A percentile compares a stretch with the other conserved stretches of the same genome.
These are phyloP conservation scores for Aspergillus tubingensis DNA, from an alignment of 2,329 filamentous ascomycete genomes.

Conservation along the genomic window DNA sequence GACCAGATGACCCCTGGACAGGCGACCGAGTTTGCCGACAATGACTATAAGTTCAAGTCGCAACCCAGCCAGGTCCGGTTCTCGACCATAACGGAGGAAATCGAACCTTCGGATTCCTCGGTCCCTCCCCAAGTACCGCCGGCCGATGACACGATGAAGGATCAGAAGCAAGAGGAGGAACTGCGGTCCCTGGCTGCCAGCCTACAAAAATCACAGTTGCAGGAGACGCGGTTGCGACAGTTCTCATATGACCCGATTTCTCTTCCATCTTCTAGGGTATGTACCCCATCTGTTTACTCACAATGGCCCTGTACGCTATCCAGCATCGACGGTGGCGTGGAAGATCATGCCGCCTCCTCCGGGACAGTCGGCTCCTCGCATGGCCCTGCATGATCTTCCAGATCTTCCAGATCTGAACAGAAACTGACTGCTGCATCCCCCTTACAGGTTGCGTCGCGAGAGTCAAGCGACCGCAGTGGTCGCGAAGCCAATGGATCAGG, in stretches of 20 bases:
- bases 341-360: neutral
- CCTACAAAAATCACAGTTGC: constrained; percentile 72
- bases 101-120: constrained; percentile 52
- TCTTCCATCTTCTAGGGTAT: constrained; percentile 61
- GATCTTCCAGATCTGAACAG: neutral
- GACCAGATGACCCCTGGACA: constrained; percentile 27
- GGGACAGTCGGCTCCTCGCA: neutral
- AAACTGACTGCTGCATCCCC: constrained; percentile 12
- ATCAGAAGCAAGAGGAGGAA: constrained; percentile 57
- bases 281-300: constrained; percentile 20
- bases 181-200: constrained; percentile 71
- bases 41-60: constrained; percentile 33
- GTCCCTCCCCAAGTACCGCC: constrained; percentile 22
- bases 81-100: constrained; percentile 70
- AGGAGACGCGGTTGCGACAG: constrained; percentile 79
- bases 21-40: constrained; percentile 25
- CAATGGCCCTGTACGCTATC: neutral
- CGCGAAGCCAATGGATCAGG: constrained; percentile 61
- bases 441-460: constrained; percentile 49
- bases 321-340: neutral
- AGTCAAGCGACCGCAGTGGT: constrained; percentile 63
- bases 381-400: constrained; percentile 5
- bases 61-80: constrained; percentile 63
- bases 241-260: constrained; percentile 91
- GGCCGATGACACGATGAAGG: constrained; percentile 22